phyloP scores from a whole-genome alignment of 2,329 filamentous ascomycete genomes.

The Fusarium lyarnte region DNA sequence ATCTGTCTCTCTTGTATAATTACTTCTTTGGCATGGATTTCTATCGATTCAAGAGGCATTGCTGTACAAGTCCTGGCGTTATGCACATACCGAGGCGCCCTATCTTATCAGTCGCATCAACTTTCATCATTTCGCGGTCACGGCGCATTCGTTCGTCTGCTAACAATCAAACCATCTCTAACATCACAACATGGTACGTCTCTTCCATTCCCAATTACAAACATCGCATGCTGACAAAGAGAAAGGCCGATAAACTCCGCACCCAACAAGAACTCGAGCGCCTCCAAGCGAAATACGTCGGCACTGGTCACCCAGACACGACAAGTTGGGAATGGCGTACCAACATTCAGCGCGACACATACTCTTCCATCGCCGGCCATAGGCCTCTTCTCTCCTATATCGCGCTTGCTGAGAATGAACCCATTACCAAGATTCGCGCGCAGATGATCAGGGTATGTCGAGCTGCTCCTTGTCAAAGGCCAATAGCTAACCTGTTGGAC shows the following conservation, averaged over 20 bases:
- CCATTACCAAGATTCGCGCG: constrained; percentile 80
- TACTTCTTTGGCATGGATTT: not conserved
- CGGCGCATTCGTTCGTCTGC: not conserved
- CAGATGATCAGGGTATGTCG: constrained; percentile 76
- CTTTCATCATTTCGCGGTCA: constrained; percentile 11
- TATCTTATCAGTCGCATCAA: constrained; percentile 17
- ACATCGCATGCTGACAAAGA: constrained; percentile 2
- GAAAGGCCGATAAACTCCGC: constrained; percentile 93
- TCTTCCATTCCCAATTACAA: not conserved
- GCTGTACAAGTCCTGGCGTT: not conserved
- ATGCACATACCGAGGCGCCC: constrained; percentile 23
- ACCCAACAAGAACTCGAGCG: constrained; percentile 97
- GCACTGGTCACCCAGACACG: constrained; percentile 95
- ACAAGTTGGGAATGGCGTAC: constrained; percentile 97
- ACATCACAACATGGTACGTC: constrained; percentile 39
- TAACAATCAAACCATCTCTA: not conserved
- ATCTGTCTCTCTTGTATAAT: not conserved
- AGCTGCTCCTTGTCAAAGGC: not conserved
- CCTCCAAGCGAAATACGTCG: constrained; percentile 94
- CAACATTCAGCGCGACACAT: constrained; percentile 94
- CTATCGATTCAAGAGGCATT: not conserved
- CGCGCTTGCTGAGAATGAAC: constrained; percentile 87
- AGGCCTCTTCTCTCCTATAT: constrained; percentile 89
- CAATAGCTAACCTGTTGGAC: not conserved
- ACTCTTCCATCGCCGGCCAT: constrained; percentile 89